Base-by-base conservation (phyloP, 441 rosid species). In the Eutrema salsugineum region DNA sequence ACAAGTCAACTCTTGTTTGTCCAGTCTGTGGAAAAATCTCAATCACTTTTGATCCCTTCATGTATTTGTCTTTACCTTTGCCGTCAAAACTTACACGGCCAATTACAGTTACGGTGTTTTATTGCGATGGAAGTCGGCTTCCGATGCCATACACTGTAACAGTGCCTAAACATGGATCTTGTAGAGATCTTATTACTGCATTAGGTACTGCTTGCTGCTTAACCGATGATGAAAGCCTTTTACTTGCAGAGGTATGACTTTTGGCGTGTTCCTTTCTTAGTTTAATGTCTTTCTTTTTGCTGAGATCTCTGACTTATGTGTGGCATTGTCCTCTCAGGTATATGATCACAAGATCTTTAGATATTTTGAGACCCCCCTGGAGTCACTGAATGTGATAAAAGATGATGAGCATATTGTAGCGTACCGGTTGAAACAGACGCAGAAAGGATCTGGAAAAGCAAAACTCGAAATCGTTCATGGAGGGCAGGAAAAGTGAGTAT, bases 401-500 rank as follows among this genome's bases (percentile, higher is more conserved):
- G 88, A 85, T 57, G 87, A 85, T 53, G 90, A 87, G 59, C 85
- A 69, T 75, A 73, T 87, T 65, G 92, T 82, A 51, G 92, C 90
- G 2, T 87, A 83, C 59, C 81, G 86, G 44, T 39, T 70, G 7
- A 70, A 60, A n/a, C 75, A 88, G 70, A 75, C 80, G 30, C 83
- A 71, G 50, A 86, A 83, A 67, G 83, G 65, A 69, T 50, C 71
- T 2, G 91, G 91, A 43, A 88, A 85, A 76, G 81, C 57, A 62
- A 93, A 77, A 71, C 78, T 93, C 16, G 89, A 86, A 87, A 77
- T 93, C 51, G 78, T 85, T 68, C 88, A 88, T 76, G 85, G 86
- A 43, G 77, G 80, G 83, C 77, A 71, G 56, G 89, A 85, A 68
- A 86, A 81, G 98, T 93, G 78, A 82, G 84, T 39, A 8, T 36